A percentile compares a stretch with the other conserved stretches of the same genome.
These are phyloP conservation scores for Clitopilus hobsonii DNA, from an alignment of 768 basidiomycete species.

Conservation along the genomic window DNA sequence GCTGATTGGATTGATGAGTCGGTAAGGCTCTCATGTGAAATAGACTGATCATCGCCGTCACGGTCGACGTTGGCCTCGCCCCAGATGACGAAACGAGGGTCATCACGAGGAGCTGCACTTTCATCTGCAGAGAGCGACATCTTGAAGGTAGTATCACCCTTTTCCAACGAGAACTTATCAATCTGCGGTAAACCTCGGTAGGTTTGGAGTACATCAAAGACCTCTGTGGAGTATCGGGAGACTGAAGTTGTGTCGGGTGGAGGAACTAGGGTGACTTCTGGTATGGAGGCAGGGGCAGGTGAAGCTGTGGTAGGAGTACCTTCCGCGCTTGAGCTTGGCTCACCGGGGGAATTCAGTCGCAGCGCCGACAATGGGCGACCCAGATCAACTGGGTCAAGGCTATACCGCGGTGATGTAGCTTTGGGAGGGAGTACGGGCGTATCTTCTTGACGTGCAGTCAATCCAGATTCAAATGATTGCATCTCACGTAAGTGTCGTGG, in stretches of 20 bases:
- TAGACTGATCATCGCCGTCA: constrained; percentile 26
- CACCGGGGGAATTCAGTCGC: constrained; percentile 11
- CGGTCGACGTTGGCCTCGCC: constrained; percentile 46
- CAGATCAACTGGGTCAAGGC: constrained; percentile 11
- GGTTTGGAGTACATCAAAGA: constrained; percentile 79
- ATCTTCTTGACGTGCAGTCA: constrained; percentile 64
- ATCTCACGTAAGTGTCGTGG: constrained; percentile 70
- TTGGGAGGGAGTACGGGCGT: constrained; percentile 7
- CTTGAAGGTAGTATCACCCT: constrained; percentile 60
- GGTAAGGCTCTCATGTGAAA: constrained; percentile 28
- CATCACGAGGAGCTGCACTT: constrained; percentile 72
- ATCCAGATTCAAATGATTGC: constrained; percentile 82
- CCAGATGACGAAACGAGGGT: constrained; percentile 92
- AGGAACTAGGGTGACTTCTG: constrained; percentile 23
- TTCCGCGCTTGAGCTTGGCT: constrained; percentile 6
- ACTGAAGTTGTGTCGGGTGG: constrained; percentile 45
- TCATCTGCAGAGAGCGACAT: constrained; percentile 65
- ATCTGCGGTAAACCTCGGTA: constrained; percentile 73
- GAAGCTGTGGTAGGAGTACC: constrained; percentile 6
- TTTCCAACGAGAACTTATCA: constrained; percentile 56
- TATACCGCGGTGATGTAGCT: constrained; percentile 11
- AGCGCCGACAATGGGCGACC: constrained; percentile 23
- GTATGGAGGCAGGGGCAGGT: constrained; percentile 4
- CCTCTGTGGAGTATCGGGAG: constrained; percentile 66
- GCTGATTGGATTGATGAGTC: constrained; percentile 26